Percentiles rank a stretch among this genome's conserved stretches.
Conservation (phyloP, 148 eudicot genomes). For the Chenopodium album region DNA sequence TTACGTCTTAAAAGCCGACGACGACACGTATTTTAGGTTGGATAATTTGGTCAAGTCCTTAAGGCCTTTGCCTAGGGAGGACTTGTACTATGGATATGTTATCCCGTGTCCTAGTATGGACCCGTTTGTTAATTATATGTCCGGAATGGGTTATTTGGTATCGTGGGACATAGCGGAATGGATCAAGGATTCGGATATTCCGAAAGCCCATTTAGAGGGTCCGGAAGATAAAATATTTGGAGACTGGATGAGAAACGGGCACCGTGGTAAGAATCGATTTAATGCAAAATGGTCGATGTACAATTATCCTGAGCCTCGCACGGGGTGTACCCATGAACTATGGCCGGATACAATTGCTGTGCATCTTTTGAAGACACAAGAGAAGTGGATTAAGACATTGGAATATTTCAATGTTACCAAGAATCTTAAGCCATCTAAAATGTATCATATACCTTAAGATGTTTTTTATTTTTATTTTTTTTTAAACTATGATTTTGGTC, state of each 20-base stretch:
- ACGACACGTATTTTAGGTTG: slow-evolving; percentile 68
- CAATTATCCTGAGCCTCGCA: slow-evolving; percentile 74
- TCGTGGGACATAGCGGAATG: slow-evolving; percentile 93
- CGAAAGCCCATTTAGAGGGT: slow-evolving; percentile 54
- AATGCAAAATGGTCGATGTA: slow-evolving; percentile 98
- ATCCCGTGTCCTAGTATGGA: slow-evolving; percentile 90
- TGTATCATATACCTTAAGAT: slow-evolving; percentile 70
- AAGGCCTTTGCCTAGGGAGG: slow-evolving; percentile 65
- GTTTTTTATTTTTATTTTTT: not conserved
- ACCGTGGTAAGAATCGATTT: slow-evolving; percentile 55
- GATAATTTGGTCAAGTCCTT: slow-evolving; percentile 63
- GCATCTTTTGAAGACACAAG: slow-evolving; percentile 74
- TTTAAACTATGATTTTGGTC: slow-evolving; percentile 3
- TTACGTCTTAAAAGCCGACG: slow-evolving; percentile 83
- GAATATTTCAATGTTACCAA: slow-evolving; percentile 70
- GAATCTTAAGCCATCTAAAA: slow-evolving; percentile 65
- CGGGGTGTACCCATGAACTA: slow-evolving; percentile 76
- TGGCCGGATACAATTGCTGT: slow-evolving; percentile 81
- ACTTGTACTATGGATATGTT: slow-evolving; percentile 86
- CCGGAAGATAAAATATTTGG: slow-evolving; percentile 84
- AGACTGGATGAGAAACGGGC: slow-evolving; percentile 69
- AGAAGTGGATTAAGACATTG: slow-evolving; percentile 76
- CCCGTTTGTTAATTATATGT: slow-evolving; percentile 78
- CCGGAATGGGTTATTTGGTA: slow-evolving; percentile 84
- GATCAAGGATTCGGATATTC: slow-evolving; percentile 67